Conservation (phyloP, 192 early-diverging fungal species). For the Dissophora ornata region DNA sequence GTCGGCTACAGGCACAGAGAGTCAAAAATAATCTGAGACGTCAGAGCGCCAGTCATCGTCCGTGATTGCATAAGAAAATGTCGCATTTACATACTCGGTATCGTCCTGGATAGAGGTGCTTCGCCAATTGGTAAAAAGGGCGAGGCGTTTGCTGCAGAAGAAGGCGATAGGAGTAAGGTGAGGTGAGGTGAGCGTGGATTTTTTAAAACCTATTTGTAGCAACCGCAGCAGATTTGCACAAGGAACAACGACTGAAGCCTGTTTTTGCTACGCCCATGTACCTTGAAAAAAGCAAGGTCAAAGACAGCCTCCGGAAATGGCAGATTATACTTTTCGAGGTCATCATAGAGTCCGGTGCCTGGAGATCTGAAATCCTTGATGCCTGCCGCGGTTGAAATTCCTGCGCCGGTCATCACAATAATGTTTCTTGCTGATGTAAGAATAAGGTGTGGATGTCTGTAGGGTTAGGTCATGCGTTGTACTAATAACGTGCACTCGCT, state of each 20-base stretch:
- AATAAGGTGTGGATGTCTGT: neutral
- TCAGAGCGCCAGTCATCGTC: too few relatives aligned
- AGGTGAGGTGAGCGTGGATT: neutral
- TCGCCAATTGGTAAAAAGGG: constrained; percentile 89
- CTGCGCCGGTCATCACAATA: constrained; percentile 92
- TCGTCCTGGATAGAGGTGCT: constrained; percentile 89
- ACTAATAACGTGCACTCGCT: neutral
- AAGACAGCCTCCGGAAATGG: constrained; percentile 97
- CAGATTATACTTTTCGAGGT: constrained; percentile 89
- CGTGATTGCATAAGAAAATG: too few relatives aligned
- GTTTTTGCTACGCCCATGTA: constrained; percentile 26
- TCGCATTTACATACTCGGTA: too few relatives aligned
- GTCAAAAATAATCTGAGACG: too few relatives aligned
- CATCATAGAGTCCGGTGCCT: constrained; percentile 94
- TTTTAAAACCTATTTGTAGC: too few relatives aligned
- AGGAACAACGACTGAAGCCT: too few relatives aligned
- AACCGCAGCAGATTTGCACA: too few relatives aligned
- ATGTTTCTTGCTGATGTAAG: constrained; percentile 68
- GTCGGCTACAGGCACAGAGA: constrained; percentile 70
- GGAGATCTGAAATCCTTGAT: constrained; percentile 97
- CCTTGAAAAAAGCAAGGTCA: constrained; percentile 86
- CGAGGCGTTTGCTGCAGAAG: constrained; percentile 71
- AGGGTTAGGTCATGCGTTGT: too few relatives aligned
- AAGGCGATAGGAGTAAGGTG: neutral
- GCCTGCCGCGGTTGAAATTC: constrained; percentile 83